A percentile compares a stretch with the other conserved stretches of the same genome.
Conservation (phyloP, 768 basidiomycete genomes). For the Tricholoma sp. region DNA sequence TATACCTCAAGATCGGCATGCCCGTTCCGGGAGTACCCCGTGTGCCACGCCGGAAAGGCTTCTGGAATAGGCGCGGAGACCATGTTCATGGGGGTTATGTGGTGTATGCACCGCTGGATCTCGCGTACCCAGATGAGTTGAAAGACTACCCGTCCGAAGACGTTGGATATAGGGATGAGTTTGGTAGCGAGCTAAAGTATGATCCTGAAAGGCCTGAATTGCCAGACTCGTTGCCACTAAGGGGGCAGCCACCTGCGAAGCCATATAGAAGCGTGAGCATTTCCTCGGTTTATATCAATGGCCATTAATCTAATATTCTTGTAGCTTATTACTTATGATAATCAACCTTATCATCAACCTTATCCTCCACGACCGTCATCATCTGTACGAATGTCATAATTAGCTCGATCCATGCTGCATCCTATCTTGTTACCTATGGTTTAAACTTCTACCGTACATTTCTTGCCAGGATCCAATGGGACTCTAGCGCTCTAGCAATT, state of each 20-base stretch:
- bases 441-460: neutral
- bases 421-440: neutral
- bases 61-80: conserved; percentile 76
- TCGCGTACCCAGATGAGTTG: conserved; percentile 58
- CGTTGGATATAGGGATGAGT: conserved; percentile 53
- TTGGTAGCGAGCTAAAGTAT: conserved; percentile 37
- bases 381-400: conserved; percentile 9
- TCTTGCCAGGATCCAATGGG: neutral
- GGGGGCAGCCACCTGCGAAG: conserved; percentile 44
- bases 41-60: conserved; percentile 45
- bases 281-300: neutral
- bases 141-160: conserved; percentile 49
- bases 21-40: conserved; percentile 14
- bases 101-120: conserved; percentile 58
- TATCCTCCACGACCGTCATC: conserved; percentile 5
- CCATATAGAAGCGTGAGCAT: conserved; percentile 54
- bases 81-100: conserved; percentile 50
- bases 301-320: conserved; percentile 4
- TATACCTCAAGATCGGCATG: conserved; percentile 3
- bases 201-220: conserved; percentile 47
- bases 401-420: neutral
- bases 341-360: neutral
- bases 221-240: conserved; percentile 54
- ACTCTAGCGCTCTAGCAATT: neutral
- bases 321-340: conserved; percentile 36